Conservation (phyloP, 2,329 filamentous ascomycete species). For the Ramularia collo-cygni region DNA sequence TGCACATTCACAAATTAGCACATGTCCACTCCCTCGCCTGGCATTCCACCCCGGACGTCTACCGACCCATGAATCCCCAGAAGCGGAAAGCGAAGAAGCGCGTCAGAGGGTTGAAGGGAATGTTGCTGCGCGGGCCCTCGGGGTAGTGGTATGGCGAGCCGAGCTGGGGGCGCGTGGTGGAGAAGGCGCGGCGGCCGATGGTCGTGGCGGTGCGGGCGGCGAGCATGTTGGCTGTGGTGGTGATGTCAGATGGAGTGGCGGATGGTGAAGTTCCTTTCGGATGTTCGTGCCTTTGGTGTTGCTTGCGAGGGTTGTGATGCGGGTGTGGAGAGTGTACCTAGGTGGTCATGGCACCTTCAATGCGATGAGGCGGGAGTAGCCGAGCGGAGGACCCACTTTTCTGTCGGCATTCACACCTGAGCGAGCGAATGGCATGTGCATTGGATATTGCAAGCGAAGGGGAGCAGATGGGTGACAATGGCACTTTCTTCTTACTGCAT, state of each 20-base stretch:
- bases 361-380: no score
- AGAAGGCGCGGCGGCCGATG: slow-evolving; percentile 86
- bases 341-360: neutral
- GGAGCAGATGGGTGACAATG: no score
- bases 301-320: slow-evolving; percentile 2
- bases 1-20: no score
- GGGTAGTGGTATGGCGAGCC: slow-evolving; percentile 96
- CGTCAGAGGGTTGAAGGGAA: slow-evolving; percentile 94
- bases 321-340: neutral
- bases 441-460: no score
- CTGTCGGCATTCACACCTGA: no score
- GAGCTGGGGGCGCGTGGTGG: slow-evolving; percentile 77
- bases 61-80: slow-evolving; percentile 70
- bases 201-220: slow-evolving; percentile 38
- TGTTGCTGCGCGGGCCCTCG: slow-evolving; percentile 87
- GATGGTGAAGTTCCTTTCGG: neutral
- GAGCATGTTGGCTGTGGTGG: slow-evolving; percentile 23
- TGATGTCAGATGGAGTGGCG: neutral
- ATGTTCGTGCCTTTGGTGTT: no score
- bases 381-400: no score
- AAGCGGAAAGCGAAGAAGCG: slow-evolving; percentile 77
- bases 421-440: no score
- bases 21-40: no score
- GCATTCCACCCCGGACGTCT: neutral
- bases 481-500: no score